Conservation (phyloP, 805 yeast genomes). For the Brettanomyces bruxellensis region DNA sequence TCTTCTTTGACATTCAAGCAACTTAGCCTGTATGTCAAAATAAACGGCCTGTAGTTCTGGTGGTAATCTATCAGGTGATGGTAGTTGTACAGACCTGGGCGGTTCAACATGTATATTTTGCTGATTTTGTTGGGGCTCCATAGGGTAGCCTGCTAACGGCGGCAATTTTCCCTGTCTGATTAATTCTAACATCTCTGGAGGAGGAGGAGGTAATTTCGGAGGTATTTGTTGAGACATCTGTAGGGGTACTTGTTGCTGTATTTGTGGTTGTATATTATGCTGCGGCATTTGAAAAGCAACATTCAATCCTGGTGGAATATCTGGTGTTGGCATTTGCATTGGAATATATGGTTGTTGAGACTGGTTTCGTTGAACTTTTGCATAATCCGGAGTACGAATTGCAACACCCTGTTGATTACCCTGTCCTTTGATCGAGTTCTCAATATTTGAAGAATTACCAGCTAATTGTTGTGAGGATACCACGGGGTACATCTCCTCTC, state of each 20-base stretch:
- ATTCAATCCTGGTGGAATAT: not conserved
- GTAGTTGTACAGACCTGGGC: conserved; percentile 3
- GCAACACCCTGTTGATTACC: no score
- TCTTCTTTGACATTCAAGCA: conserved; percentile 6
- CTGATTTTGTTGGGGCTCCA: not conserved
- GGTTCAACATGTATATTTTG: conserved; percentile 1
- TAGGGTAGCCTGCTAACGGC: conserved; percentile 12
- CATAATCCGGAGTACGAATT: no score
- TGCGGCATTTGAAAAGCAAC: not conserved
- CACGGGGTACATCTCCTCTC: no score
- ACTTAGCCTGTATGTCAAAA: conserved; percentile 6
- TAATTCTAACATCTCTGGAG: conserved; percentile 19
- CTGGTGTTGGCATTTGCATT: not conserved
- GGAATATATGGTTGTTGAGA: no score
- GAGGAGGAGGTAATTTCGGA: conserved; percentile 19
- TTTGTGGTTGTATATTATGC: conserved; percentile 4
- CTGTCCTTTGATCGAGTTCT: no score
- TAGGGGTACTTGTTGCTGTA: not conserved
- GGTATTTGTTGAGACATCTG: conserved; percentile 2
- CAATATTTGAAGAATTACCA: no score
- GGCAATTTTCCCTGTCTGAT: conserved; percentile 21
- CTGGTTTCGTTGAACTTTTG: no score
- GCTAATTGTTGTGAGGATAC: no score
- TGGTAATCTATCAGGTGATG: conserved; percentile 12
- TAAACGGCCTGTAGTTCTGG: conserved; percentile 6